Conservation (phyloP, 805 yeast genomes). For the Brettanomyces anomalus region DNA sequence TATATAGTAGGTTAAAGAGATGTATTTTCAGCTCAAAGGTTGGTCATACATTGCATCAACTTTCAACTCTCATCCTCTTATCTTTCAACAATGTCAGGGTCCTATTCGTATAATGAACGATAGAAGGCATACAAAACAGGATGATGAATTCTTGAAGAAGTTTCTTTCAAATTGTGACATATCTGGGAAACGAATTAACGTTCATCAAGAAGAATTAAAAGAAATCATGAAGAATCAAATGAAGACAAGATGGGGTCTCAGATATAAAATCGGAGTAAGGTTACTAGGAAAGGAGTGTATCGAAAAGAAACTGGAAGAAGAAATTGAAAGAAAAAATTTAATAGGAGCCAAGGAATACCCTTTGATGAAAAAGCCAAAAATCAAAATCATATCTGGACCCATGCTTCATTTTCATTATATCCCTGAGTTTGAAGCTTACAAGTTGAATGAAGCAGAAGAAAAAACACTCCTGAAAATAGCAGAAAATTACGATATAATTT, state of each 20-base stretch:
- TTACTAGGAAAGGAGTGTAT: constrained; percentile 2
- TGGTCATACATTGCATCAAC: constrained; percentile 17
- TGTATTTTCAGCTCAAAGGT: constrained; percentile 13
- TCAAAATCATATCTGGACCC: constrained; percentile 8
- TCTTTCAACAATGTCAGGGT: constrained; percentile 13
- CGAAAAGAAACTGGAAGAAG: constrained; percentile 9
- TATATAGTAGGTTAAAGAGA: no score
- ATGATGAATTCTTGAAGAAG: constrained; percentile 13
- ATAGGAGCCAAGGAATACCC: constrained; percentile 13
- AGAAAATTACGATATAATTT: constrained; percentile 14
- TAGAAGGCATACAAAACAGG: constrained; percentile 9
- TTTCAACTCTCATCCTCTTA: constrained; percentile 17
- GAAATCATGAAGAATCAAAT: constrained; percentile 7
- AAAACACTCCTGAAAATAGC: constrained; percentile 7
- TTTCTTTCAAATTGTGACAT: constrained; percentile 16
- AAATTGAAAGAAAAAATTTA: constrained; percentile 11
- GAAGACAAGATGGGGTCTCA: neutral
- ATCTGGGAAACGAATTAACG: constrained; percentile 14
- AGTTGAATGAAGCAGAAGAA: constrained; percentile 10
- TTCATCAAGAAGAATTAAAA: constrained; percentile 8
- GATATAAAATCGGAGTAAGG: neutral
- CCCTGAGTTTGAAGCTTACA: constrained; percentile 9
- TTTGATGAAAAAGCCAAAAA: constrained; percentile 13
- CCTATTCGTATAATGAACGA: constrained; percentile 13
- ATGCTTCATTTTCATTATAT: constrained; percentile 11